phyloP scores from a whole-genome alignment of 768 basidiomycete species.

The Podaxis sp. region DNA sequence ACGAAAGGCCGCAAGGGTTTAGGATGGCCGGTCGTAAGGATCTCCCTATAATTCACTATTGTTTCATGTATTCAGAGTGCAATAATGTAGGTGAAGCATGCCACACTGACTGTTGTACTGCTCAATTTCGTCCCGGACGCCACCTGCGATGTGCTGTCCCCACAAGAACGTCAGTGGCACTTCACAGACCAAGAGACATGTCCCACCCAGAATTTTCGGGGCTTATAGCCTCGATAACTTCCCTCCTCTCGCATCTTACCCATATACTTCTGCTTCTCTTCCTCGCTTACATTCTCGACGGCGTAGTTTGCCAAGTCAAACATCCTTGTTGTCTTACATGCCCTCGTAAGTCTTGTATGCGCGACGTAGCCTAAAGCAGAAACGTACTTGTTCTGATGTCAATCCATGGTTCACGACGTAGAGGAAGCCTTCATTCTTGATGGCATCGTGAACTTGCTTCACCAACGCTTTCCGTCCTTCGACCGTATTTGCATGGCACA shows the following conservation, averaged over 20 bases:
- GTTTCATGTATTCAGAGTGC: background rate
- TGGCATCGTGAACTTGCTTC: constrained; percentile 39
- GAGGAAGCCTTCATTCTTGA: constrained; percentile 42
- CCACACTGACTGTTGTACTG: constrained; percentile 38
- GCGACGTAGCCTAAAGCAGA: background rate
- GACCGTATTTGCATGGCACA: constrained; percentile 36
- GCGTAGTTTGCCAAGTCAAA: constrained; percentile 49
- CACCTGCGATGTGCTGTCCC: constrained; percentile 38
- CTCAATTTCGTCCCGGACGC: constrained; percentile 43
- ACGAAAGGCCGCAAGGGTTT: constrained; percentile 35
- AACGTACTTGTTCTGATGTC: constrained; percentile 36
- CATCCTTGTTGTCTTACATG: constrained; percentile 31
- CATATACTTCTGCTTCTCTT: constrained; percentile 43
- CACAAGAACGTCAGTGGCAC: background rate
- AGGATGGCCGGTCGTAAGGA: constrained; percentile 35
- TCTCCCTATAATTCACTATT: constrained; percentile 33
- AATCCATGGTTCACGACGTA: constrained; percentile 52
- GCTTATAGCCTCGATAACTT: constrained; percentile 55
- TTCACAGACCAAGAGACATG: background rate
- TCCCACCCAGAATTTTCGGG: constrained; percentile 48
- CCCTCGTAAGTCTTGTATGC: background rate
- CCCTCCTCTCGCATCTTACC: constrained; percentile 42
- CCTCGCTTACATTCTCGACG: constrained; percentile 37
- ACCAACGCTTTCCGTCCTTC: constrained; percentile 38
- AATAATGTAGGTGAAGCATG: background rate